phyloP scores from a whole-genome alignment of 345 rosid genomes.

The Excoecaria cochinchinensis region DNA sequence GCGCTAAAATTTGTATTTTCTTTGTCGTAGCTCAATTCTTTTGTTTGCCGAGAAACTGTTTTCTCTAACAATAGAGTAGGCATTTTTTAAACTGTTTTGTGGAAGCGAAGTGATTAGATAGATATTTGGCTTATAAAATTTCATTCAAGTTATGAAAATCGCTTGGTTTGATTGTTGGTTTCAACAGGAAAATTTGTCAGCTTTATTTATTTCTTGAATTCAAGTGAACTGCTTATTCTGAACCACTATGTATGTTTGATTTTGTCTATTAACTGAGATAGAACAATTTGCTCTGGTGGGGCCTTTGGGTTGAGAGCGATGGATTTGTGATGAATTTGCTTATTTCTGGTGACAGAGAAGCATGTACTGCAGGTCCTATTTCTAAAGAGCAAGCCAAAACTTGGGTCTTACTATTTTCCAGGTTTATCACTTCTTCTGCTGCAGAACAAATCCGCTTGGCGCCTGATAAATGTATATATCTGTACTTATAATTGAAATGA shows the following conservation, averaged over 20 bases:
- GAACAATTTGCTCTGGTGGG: not conserved
- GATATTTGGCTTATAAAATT: not conserved
- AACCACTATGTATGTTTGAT: too few species aligned
- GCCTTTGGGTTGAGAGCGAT: not conserved
- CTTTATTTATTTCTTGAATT: not conserved
- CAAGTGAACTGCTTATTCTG: not conserved
- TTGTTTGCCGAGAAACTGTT: not conserved
- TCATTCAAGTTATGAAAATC: not conserved
- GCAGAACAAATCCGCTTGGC: conserved; percentile 73
- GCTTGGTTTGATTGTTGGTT: not conserved
- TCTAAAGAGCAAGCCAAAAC: conserved; percentile 46
- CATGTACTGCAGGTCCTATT: conserved; percentile 23
- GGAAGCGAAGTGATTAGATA: not conserved
- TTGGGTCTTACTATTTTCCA: conserved; percentile 42
- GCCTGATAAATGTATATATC: conserved; percentile 62
- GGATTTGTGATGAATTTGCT: not conserved
- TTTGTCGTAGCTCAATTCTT: not conserved
- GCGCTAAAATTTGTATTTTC: not conserved
- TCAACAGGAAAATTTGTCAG: too few species aligned
- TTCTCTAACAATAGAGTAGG: too few species aligned
- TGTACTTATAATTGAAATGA: conserved; percentile 2
- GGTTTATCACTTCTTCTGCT: conserved; percentile 63
- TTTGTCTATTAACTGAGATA: not conserved
- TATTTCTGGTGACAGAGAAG: conserved; percentile 27
- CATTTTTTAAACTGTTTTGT: too few species aligned